Evolutionary conservation across 1,139 yeast species (phyloP).

Genomic region (Candida sanyaensis): DNA sequence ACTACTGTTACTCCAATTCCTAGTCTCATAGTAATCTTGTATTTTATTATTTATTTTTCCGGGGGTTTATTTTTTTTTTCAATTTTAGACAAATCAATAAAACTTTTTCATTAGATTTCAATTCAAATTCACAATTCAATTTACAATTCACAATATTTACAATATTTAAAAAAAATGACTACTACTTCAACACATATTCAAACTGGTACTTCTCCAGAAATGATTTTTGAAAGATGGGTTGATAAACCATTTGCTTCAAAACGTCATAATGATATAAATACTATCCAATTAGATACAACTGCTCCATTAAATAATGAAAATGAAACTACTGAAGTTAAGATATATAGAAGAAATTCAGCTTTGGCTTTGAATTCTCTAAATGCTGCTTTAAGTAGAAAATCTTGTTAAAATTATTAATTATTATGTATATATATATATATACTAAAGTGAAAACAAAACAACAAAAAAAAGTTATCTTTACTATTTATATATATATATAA

Average conservation of each 20-base stretch:
- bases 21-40: too few relatives aligned
- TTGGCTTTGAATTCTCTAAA: slow-evolving; percentile 50
- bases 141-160: background rate
- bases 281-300: slow-evolving; percentile 83
- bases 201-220: background rate
- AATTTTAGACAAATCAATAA: background rate
- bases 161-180: background rate
- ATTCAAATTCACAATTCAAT: background rate
- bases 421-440: too few relatives aligned
- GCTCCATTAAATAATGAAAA: slow-evolving; percentile 36
- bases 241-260: background rate
- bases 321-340: slow-evolving; percentile 63
- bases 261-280: slow-evolving; percentile 51
- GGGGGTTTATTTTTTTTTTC: background rate
- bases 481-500: too few relatives aligned
- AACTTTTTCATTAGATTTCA: background rate
- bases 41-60: background rate
- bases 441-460: too few relatives aligned
- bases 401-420: background rate
- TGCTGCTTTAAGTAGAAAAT: slow-evolving; percentile 54
- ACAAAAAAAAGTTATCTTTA: too few relatives aligned
- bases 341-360: slow-evolving; percentile 62
- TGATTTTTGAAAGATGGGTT: background rate
- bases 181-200: background rate
- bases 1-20: too few relatives aligned